Evolutionary conservation across 1,284 basidiomycete species (phyloP).

Genomic region (Trichosporon faecale): DNA sequence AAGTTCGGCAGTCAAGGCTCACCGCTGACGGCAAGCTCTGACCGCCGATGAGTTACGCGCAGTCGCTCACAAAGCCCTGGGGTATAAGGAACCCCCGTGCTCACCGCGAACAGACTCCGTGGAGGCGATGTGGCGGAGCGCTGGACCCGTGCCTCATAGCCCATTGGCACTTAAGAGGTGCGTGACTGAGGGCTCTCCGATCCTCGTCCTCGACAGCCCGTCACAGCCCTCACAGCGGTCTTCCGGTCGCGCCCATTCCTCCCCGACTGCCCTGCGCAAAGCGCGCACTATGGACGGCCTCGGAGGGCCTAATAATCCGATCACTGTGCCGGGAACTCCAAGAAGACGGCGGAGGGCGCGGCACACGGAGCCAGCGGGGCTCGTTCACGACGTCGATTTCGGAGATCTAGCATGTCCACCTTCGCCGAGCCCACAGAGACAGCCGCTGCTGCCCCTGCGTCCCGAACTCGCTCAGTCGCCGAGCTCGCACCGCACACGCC

Average conservation of each 20-base stretch:
- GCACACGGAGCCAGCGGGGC: not conserved
- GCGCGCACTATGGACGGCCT: not conserved
- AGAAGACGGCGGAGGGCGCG: not conserved
- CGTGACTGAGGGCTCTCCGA: not conserved
- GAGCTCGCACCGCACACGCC: not conserved
- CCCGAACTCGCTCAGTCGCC: not conserved
- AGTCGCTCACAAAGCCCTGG: not conserved
- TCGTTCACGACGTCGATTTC: not conserved
- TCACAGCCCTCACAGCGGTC: not conserved
- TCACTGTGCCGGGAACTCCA: not conserved
- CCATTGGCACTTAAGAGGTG: constrained; percentile 4
- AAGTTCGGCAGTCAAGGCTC: not conserved
- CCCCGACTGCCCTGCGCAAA: not conserved
- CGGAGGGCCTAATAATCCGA: not conserved
- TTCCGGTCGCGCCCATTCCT: not conserved
- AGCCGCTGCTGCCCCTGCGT: not conserved
- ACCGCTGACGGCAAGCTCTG: not conserved
- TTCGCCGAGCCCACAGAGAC: not conserved
- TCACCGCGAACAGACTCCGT: constrained; percentile 3
- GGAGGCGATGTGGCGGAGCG: constrained; percentile 2
- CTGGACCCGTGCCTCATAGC: not conserved
- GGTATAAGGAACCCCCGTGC: not conserved
- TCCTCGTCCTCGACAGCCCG: not conserved
- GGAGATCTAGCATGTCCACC: not conserved
- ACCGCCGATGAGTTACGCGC: not conserved